Evolutionary conservation across 805 yeast genomes (phyloP), one percentile per base, ranked within the genome.

Genomic region (Wickerhamomyces queroliae): DNA sequence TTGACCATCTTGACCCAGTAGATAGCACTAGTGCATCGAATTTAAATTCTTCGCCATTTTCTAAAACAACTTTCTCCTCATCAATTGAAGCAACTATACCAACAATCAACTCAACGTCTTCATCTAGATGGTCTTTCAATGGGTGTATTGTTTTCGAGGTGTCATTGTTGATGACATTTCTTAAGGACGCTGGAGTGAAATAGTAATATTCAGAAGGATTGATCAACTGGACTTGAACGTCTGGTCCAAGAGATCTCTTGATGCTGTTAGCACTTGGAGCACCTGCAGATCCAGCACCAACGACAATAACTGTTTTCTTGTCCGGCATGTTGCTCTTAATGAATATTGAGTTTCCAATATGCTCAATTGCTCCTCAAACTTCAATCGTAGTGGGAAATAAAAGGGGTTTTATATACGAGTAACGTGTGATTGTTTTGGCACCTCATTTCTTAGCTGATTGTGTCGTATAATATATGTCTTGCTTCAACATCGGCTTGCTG

Each of bases 1-100:
- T 52, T n/a, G 48, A 24, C 53, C 56, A 49, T 10, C 26, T 41
- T 7, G 48, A 46, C 11, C 62, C 62, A 5, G 58, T 50, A 6
- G 59, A 58, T 13, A 57, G 20, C 10, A 57, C 47, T 32, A 56
- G 33, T 3, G 38, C 35, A 29, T 53, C 59, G 22, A 44, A 53
- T 6, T 36, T 27, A 4, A 42, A 7, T 2, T 39, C 32, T 4
- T 18, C 22, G 3, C 41, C 33, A 2, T 41, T 40, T 19, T 39
- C 36, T 5, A 35, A 19, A 12, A 27, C 31, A 12, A 54, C 49
- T 6, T 33, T 25, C 4, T 33, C 13, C 1, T 39, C 44, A 35
- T 42, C 48, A 33, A 35, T 21, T 2, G 5, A 5, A 16, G n/a
- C 13, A 9, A 28, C 38, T 4, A 5, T 13, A 35, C 21, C 38